phyloP scores from a whole-genome alignment of 495 filamentous ascomycete species.

The Tuber umbilicatum region DNA sequence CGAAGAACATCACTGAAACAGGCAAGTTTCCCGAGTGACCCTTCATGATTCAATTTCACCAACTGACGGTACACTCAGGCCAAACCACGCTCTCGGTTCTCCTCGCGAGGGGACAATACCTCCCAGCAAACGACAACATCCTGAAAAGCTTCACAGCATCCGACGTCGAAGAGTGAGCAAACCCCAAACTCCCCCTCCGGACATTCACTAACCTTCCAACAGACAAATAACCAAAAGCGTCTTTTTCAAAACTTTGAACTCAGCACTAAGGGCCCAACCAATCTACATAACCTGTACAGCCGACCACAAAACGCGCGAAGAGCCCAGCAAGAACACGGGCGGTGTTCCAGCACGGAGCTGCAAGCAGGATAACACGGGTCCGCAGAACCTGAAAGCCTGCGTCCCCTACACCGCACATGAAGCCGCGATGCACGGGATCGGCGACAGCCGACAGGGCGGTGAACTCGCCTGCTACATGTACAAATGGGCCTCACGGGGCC shows the following conservation, averaged over 20 bases:
- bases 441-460: conserved; percentile 10
- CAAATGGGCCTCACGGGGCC: conserved; percentile 36
- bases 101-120: conserved; percentile 29
- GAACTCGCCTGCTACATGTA: conserved; percentile 38
- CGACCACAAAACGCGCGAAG: conserved; percentile 17
- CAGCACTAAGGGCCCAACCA: conserved; percentile 32
- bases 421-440: neutral
- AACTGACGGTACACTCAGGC: conserved; percentile 9
- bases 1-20: neutral
- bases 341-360: conserved; percentile 15
- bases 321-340: conserved; percentile 10
- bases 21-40: conserved; percentile 5
- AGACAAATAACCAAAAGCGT: conserved; percentile 35
- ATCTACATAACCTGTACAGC: conserved; percentile 35
- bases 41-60: conserved; percentile 1
- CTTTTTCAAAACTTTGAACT: conserved; percentile 39
- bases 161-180: conserved; percentile 25
- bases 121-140: conserved; percentile 24
- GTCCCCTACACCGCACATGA: conserved; percentile 15
- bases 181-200: neutral
- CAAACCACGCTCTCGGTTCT: conserved; percentile 28
- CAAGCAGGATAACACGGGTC: conserved; percentile 32
- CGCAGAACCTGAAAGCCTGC: conserved; percentile 30
- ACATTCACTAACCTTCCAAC: neutral
- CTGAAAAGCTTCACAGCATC: conserved; percentile 25